These are phyloP conservation scores for Voacanga thouarsii DNA, from an alignment of 257 asterid genomes.

Conservation along the genomic window DNA sequence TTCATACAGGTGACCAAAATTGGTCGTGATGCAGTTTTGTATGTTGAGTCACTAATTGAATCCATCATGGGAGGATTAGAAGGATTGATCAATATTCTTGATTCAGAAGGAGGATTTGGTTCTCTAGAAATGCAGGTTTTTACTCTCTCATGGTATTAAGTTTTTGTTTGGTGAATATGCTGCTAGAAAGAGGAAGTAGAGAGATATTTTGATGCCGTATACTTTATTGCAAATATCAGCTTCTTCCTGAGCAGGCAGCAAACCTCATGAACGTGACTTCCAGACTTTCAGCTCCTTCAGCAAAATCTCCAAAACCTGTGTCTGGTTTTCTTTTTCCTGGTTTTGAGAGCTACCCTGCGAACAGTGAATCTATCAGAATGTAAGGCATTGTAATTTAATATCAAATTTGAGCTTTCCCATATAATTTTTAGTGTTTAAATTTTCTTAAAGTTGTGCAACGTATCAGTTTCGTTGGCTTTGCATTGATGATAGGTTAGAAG, in stretches of 20 bases:
- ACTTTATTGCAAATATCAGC: conserved; percentile 56
- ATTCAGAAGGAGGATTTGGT: conserved; percentile 99
- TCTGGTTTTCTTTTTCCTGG: conserved; percentile 92
- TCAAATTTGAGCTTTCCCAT: conserved; percentile 6
- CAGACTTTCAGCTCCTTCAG: conserved; percentile 65
- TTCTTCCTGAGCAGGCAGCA: conserved; percentile 98
- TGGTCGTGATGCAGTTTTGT: conserved; percentile 92
- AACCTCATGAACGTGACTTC: conserved; percentile 92
- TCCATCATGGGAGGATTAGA: conserved; percentile 99
- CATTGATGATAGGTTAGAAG: conserved; percentile 79
- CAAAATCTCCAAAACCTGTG: conserved; percentile 75
- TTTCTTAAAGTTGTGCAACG: conserved; percentile 1
- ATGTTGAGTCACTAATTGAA: conserved; percentile 96
- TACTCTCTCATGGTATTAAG: conserved; percentile 30
- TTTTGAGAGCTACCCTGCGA: conserved; percentile 88
- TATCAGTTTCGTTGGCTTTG: conserved; percentile 19
- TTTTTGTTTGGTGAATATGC: not conserved
- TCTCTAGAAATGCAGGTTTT: conserved; percentile 94
- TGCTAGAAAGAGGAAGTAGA: conserved; percentile 13
- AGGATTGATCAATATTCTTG: conserved; percentile 95
- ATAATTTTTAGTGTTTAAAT: not conserved
- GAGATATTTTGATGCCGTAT: conserved; percentile 18
- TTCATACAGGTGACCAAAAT: conserved; percentile 76
- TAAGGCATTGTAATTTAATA: conserved; percentile 26
- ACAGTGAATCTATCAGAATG: conserved; percentile 88